Base-by-base conservation (phyloP, 2,329 filamentous ascomycete genomes). In the Chrysoporthe puriensis region DNA sequence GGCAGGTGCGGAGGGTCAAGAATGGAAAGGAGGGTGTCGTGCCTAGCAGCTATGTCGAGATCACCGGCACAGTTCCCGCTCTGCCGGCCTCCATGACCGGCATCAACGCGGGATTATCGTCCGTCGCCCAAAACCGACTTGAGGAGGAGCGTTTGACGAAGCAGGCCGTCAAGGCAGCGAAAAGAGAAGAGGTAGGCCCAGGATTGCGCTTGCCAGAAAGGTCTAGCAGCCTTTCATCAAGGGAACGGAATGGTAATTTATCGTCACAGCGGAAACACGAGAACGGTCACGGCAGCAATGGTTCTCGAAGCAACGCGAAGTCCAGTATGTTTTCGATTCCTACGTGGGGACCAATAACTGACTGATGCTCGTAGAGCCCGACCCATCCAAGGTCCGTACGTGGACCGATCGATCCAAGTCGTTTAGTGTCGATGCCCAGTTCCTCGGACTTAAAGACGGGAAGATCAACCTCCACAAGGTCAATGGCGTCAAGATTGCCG, bases 391-490 rank as follows among this genome's bases (percentile, higher is more conserved):
- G 80, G 88, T 96, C 43, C 90, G 96, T 71, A 94, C 90, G 2
- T 99, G 96, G 96, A 97, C 94, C 43, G 96, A 99, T 79, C 89
- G 96, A 73, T 93, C 93, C 46, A 96, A 95, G 74, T 95, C 94
- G 0, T 99, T 99, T 81, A 98, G 93, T 73, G 96, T 99, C 66
- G 96, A 98, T 72, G 96, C 96, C 18, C 93, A 99, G 77, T 99
- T 98, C 76, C 88, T 99, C 63, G 95, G 94, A 40, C 86, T 98
- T 63, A 93, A 93, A 77, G 96, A 98, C 76, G 93, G 94, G 71
- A 98, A 98, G 79, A 96, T 99, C 72, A 96, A 99, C 79, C 84
- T 99, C 32, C 96, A 99, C 83, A 99, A 99, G 82, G 86, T 93
- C 80, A 99, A 99, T 76, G 96, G 96, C 48, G 94, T 99, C 74